Evolutionary conservation across 345 rosid genomes (phyloP), one percentile per base, ranked within the genome.

Genomic region (Sonneratia caseolaris): DNA sequence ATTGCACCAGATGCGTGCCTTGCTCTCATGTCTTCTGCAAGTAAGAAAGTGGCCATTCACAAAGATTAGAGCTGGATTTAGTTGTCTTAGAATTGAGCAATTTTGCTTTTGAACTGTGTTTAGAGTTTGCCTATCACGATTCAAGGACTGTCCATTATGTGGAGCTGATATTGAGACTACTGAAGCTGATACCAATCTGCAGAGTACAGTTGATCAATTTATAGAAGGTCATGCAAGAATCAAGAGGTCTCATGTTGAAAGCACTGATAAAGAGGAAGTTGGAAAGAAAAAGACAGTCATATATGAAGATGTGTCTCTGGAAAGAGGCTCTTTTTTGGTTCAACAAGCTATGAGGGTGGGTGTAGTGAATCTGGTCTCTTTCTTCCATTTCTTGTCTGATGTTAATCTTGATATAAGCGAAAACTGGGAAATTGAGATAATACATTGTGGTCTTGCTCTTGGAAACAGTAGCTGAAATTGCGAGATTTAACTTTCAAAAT

Each of bases 341-440:
- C 97, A 92, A 78, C 98, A 96, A 80, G 92, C 97, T 43, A 89
- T 91, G 96, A 82, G 98, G 90, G 99, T 91, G 77, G 87, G 99
- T 85, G 59, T 45, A 61, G 43, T 48, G n/a, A 42, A 12, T 37
- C 18, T 16, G 53, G 37, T 62, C 51, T 27, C 37, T 22, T 45
- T 24, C 45, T 59, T 22, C 49, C 37, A 6, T 18, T 11, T 43
- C 7, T 45, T 22, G 38, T 37, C 38, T 35, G 66, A 36, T 27
- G 18, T 35, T 62, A 12, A 3, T 61, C 2, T 61, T 22, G 7
- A 2, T 61, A 61, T 61, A 37, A 24, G 12, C 7, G 4, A 15
- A 57, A 18, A 21, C 64, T 55, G 22, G 22, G 21, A 4, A 53
- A 53, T 53, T 53, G 15, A 53, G 21, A 8, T 56, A 0, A n/a